Evolutionary conservation across 2,329 filamentous ascomycete species (phyloP).

Genomic region (Colletotrichum phormii): DNA sequence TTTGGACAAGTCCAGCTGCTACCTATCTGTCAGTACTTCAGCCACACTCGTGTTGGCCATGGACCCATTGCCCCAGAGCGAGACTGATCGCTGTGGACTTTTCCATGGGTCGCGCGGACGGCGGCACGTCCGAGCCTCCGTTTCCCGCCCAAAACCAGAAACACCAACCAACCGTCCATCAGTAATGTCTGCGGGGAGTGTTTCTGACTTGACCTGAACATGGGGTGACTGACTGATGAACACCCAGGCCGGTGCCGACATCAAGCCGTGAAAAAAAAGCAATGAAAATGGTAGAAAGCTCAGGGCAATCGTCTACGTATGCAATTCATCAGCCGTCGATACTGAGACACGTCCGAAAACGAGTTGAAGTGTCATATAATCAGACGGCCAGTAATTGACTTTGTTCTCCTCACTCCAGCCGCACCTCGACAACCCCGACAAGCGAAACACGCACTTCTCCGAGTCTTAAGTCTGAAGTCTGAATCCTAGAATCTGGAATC

Average conservation of each 20-base stretch:
- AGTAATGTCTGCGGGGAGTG: neutral
- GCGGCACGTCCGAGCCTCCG: neutral
- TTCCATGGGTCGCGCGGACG: neutral
- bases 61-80: neutral
- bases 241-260: neutral
- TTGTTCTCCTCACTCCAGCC: neutral
- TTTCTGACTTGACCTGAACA: neutral
- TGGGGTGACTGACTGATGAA: neutral
- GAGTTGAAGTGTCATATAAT: slow-evolving; percentile 19
- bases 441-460: slow-evolving; percentile 11
- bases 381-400: slow-evolving; percentile 24
- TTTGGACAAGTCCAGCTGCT: neutral
- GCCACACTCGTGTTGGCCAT: neutral
- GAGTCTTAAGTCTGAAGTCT: neutral
- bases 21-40: neutral
- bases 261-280: neutral
- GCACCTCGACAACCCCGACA: neutral
- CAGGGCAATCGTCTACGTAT: slow-evolving; percentile 14
- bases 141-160: neutral
- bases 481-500: too few species aligned
- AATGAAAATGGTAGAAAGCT: neutral
- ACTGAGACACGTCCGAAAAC: slow-evolving; percentile 34
- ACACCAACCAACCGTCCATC: neutral
- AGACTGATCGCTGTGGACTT: neutral
- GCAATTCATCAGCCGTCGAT: slow-evolving; percentile 7